Evolutionary conservation across 495 filamentous ascomycete species (phyloP), one percentile per base, ranked within the genome.

Genomic region (Penicillium paradoxum): DNA sequence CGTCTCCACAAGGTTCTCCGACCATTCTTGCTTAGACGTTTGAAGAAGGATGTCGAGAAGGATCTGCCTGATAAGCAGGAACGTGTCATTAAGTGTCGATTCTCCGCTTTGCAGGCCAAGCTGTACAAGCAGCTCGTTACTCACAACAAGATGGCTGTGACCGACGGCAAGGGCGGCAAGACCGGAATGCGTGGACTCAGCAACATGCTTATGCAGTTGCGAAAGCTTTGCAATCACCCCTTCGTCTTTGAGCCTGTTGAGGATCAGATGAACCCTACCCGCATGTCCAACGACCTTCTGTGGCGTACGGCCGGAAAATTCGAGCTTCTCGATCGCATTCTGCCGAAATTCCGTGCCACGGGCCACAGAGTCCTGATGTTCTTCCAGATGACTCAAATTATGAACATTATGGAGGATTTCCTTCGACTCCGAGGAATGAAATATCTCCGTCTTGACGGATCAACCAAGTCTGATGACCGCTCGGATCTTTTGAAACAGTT

Each of bases 381-480:
- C 81, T 98, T 98, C 81, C 93, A 98, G 70, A 98, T 98, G 93
- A 98, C 93, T 2, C 90, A 95, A 36, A 98, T 98, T 64, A 98
- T 98, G 93, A 96, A 98, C 69, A 98, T 98, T 67, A 97, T 98
- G 95, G 93, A 98, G 61, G 93, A 98, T 70, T 98, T 93, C 71
- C 76, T 98, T 47, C 88, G 93, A 4, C 83, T 88, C 51, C 82
- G 89, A 40, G 85, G 83, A 24, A 77, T 95, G 56, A 72, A 83
- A 49, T 98, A 96, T 66, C 79, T 98, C 38, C 90, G 93, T 53
- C 79, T 98, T 40, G 93, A 98, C 61, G 93, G 93, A 68, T 90
- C 90, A 4, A 98, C 93, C 17, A 98, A 98, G 67, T 90, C 93
- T 0, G 93, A 98, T 65, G 93, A 98, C 66, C 89, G 93, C 51